phyloP scores from a whole-genome alignment of 495 filamentous ascomycete species.

The Amphirosellinia nigrospora region DNA sequence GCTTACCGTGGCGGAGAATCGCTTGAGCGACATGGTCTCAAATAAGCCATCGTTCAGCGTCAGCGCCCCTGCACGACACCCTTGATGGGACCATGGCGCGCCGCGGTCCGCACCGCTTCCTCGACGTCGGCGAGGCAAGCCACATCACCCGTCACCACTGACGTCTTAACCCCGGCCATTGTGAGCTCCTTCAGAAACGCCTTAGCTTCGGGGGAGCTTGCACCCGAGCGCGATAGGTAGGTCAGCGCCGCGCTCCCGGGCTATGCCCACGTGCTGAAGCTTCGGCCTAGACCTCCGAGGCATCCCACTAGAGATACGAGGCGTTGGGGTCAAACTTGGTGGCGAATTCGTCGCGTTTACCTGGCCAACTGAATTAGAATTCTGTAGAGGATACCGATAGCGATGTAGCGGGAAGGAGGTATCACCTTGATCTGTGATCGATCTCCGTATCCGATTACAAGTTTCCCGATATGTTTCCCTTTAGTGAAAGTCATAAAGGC shows the following conservation, averaged over 20 bases:
- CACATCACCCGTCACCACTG: conserved; percentile 39
- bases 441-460: conserved; percentile 38
- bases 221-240: conserved; percentile 57
- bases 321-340: conserved; percentile 34
- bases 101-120: conserved; percentile 20
- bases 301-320: conserved; percentile 61
- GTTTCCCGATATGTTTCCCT: conserved; percentile 31
- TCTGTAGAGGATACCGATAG: background rate
- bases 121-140: conserved; percentile 33
- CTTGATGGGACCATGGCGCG: conserved; percentile 48
- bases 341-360: conserved; percentile 33
- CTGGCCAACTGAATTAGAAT: background rate
- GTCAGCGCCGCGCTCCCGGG: conserved; percentile 60
- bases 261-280: conserved; percentile 56
- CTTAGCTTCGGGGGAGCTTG: conserved; percentile 17
- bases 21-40: background rate
- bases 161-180: conserved; percentile 30
- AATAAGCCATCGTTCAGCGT: background rate
- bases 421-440: too few relatives aligned
- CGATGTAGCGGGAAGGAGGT: too few relatives aligned
- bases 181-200: conserved; percentile 43
- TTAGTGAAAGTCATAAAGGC: conserved; percentile 32
- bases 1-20: background rate
- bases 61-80: conserved; percentile 3
- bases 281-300: conserved; percentile 62